These are phyloP conservation scores for Kodamaea neixiangensis DNA, from an alignment of 805 yeast species.

Conservation along the genomic window DNA sequence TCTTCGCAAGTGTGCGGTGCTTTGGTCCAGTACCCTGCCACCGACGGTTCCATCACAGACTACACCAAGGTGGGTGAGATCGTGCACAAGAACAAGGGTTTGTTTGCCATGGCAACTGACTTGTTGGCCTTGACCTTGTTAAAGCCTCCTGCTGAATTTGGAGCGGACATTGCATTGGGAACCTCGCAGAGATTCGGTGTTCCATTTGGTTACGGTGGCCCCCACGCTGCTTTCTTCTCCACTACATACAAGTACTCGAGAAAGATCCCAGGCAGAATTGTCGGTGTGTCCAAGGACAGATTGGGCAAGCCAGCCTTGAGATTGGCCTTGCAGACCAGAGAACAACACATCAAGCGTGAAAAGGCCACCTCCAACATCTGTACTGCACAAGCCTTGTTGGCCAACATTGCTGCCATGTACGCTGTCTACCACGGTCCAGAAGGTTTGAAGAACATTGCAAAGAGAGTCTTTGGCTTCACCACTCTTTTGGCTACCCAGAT, in stretches of 20 bases:
- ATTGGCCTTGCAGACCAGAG: constrained; percentile 95
- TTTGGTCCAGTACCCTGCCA: constrained; percentile 85
- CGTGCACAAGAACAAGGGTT: constrained; percentile 70
- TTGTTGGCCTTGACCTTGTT: constrained; percentile 83
- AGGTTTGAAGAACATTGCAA: constrained; percentile 78
- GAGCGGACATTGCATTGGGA: constrained; percentile 93
- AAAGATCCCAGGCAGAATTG: constrained; percentile 94
- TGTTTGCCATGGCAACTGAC: constrained; percentile 88
- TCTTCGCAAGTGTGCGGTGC: constrained; percentile 66
- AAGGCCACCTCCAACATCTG: constrained; percentile 97
- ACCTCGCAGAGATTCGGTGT: constrained; percentile 96
- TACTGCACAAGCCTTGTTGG: constrained; percentile 95
- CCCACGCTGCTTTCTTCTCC: constrained; percentile 97
- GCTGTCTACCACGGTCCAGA: constrained; percentile 95
- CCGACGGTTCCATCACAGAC: constrained; percentile 66
- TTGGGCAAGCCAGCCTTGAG: constrained; percentile 87
- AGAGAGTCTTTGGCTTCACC: constrained; percentile 73
- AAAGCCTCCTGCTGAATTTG: constrained; percentile 80
- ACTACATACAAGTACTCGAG: constrained; percentile 79
- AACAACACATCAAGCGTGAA: constrained; percentile 96
- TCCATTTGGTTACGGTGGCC: constrained; percentile 98
- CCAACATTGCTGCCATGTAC: constrained; percentile 93
- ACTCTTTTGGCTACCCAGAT: constrained; percentile 67
- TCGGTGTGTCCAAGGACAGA: constrained; percentile 91
- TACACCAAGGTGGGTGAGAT: constrained; percentile 59